Percentiles rank a stretch among this genome's conserved stretches.
phyloP scores from a whole-genome alignment of 768 basidiomycete species.

The Termitomyces sp. region DNA sequence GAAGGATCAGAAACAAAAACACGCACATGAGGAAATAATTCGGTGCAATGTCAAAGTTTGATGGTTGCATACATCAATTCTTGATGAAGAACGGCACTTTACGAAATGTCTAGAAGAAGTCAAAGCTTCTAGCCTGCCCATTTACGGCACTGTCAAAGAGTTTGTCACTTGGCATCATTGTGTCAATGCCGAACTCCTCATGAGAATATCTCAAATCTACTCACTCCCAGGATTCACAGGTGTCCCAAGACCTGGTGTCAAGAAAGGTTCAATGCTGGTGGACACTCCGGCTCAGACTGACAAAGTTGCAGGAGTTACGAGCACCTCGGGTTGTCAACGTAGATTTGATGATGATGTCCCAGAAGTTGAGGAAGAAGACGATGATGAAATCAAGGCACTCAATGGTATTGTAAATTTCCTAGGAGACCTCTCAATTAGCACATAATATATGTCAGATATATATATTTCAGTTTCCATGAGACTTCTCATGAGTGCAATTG shows the following conservation, averaged over 20 bases:
- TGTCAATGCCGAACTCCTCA: not conserved
- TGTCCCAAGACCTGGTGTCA: not conserved
- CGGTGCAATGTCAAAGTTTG: too few relatives aligned
- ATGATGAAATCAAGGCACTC: not conserved
- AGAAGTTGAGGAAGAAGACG: not conserved
- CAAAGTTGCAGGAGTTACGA: not conserved
- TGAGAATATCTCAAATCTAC: not conserved
- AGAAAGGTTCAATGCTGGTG: not conserved
- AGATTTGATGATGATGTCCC: not conserved
- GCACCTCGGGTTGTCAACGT: not conserved
- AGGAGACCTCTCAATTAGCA: not conserved
- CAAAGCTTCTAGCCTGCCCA: too few relatives aligned
- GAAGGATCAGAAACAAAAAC: too few relatives aligned
- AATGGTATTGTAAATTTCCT: not conserved
- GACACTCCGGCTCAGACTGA: not conserved
- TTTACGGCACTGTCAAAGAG: not conserved
- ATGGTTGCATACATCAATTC: too few relatives aligned
- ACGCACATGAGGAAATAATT: too few relatives aligned
- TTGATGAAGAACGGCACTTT: too few relatives aligned
- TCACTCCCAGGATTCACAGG: not conserved
- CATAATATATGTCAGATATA: not conserved
- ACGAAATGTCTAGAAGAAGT: too few relatives aligned
- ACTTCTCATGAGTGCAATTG: too few relatives aligned
- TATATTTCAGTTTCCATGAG: too few relatives aligned
- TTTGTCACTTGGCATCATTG: not conserved